phyloP scores from a whole-genome alignment of 2,329 filamentous ascomycete species.

The Penicillium nordicum region DNA sequence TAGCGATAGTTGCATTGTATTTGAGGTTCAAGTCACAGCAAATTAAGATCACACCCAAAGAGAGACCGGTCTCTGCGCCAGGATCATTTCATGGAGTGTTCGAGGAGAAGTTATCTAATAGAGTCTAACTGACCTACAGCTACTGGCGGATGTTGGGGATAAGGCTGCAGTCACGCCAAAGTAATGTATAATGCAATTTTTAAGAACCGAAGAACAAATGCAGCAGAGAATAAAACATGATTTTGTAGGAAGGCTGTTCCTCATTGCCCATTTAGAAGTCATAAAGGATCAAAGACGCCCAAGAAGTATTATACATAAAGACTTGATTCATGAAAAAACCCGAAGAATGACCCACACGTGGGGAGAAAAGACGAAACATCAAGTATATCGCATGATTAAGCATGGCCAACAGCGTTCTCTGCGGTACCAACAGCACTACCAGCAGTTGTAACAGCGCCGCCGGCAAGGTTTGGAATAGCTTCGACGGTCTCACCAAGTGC shows the following conservation, averaged over 20 bases:
- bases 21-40: background rate
- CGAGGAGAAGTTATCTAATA: too few species aligned
- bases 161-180: background rate
- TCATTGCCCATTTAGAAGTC: background rate
- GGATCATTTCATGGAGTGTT: background rate
- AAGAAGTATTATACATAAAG: conserved; percentile 15
- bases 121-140: too few species aligned
- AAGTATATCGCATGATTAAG: background rate
- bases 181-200: background rate
- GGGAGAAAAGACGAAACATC: background rate
- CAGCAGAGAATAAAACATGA: background rate
- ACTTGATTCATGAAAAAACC: background rate
- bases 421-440: conserved; percentile 12
- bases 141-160: background rate
- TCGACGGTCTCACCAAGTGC: background rate
- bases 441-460: conserved; percentile 4
- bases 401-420: conserved; percentile 6
- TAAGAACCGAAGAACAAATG: background rate
- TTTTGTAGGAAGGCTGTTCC: background rate
- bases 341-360: background rate
- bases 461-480: background rate
- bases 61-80: too few species aligned
- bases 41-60: background rate
- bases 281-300: conserved; percentile 5
- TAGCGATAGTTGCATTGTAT: too few species aligned